Base-by-base conservation (phyloP, 2,329 filamentous ascomycete genomes). In the Diplodia seriata region DNA sequence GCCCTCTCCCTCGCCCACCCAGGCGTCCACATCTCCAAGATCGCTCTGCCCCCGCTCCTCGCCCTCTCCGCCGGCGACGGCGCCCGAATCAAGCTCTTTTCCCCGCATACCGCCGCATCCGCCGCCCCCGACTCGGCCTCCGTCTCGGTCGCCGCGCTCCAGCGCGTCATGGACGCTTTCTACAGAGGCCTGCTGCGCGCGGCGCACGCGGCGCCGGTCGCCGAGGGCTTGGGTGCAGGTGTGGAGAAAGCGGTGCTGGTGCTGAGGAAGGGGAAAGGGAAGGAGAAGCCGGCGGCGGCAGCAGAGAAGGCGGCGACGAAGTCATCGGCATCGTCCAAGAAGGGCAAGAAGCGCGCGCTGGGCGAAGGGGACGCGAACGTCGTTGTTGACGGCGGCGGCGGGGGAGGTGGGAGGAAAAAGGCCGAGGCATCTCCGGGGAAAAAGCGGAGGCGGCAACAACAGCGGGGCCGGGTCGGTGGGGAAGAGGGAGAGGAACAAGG, bases 1-100 rank as follows among this genome's bases (percentile, higher is more conserved):
- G 80, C 81, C 8, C 72, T 84, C 38, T 74, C 79, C 68, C 68
- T 83, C 8, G 71, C 71, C 9, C 76, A 82, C 68, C 73, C 77
- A 20, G 77, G 74, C 23, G 77, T 81, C 7, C 76, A 76, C n/a
- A 74, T 83, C 64, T 74, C 78, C 3, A 79, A 77, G 56, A 76
- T 84, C 67, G 77, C 77, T 47, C 82, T 84, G 72, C 57, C 57
- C 6, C 50, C 59, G 36, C 59, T 68, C 23, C 50, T 67, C 47
- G 76, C 76, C 20, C 71, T 84, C 61, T 77, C 71, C 72, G 73
- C 49, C 67, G 76, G 78, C 29, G 78, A 81, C 36, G 9, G 9
- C 36, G 36, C 36, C 15, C 79, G 77, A 43, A 70, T 83, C 7
- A 83, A 83, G 71, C 67, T 80, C 67, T 80, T 69, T 53, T 70